Conservation (phyloP, 306 rosid genomes). For the Castanea crenata region DNA sequence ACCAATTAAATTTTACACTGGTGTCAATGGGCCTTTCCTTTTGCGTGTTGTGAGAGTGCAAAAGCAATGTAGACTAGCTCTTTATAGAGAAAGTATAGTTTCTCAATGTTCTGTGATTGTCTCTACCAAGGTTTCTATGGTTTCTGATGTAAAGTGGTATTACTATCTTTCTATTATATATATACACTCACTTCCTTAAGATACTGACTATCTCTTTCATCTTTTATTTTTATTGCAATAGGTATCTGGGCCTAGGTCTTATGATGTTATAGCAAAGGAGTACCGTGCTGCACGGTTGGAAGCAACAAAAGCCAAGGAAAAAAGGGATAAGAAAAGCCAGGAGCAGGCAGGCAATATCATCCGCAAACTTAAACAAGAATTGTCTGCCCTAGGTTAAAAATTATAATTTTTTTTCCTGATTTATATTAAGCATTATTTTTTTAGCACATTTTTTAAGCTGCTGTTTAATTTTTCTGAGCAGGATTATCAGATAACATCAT, state of each 20-base stretch:
- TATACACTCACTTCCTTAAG: neutral
- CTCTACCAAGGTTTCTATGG: neutral
- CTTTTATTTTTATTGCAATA: slow-evolving; percentile 33
- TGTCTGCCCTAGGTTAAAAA: slow-evolving; percentile 61
- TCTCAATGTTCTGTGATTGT: neutral
- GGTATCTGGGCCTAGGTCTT: slow-evolving; percentile 60
- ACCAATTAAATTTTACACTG: no score
- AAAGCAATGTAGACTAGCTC: neutral
- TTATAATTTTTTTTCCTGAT: slow-evolving; percentile 22
- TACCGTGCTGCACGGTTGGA: slow-evolving; percentile 79
- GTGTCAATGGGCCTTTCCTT: neutral
- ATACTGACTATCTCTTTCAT: slow-evolving; percentile 13
- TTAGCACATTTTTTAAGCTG: slow-evolving; percentile 12
- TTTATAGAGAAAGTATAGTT: neutral
- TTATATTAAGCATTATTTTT: slow-evolving; percentile 9
- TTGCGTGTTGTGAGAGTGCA: neutral
- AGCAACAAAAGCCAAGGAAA: slow-evolving; percentile 74
- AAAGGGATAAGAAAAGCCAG: slow-evolving; percentile 66
- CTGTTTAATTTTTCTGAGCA: slow-evolving; percentile 35
- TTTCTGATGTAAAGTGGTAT: neutral
- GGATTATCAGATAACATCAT: slow-evolving; percentile 69
- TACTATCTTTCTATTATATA: neutral
- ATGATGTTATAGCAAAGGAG: slow-evolving; percentile 76
- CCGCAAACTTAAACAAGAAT: slow-evolving; percentile 80
- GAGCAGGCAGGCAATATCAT: slow-evolving; percentile 69